Percentiles rank a stretch among this genome's conserved stretches.
Evolutionary conservation across 768 basidiomycete genomes (phyloP).

Genomic region (Plicaturopsis crispa): DNA sequence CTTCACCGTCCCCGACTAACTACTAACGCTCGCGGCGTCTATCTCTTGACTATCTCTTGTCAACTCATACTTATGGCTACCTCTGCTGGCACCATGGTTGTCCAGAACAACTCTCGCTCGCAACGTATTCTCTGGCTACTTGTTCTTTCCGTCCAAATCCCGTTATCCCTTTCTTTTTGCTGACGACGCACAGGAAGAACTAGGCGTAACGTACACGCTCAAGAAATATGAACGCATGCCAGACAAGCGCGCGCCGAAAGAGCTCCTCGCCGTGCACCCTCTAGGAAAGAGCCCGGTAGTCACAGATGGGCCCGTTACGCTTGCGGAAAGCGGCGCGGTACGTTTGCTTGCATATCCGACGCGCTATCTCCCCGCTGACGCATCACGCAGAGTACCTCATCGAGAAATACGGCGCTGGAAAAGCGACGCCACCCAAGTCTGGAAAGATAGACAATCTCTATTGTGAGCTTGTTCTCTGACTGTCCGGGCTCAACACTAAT

Average conservation of each 20-base stretch:
- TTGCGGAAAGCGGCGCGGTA: constrained; percentile 25
- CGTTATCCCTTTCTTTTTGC: background rate
- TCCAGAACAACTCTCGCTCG: constrained; percentile 42
- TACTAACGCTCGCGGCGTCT: too few species aligned
- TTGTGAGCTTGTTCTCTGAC: constrained; percentile 12
- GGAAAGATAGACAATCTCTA: constrained; percentile 20
- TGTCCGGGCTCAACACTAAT: background rate
- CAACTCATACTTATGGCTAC: too few species aligned
- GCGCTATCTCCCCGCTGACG: background rate
- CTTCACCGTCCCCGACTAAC: too few species aligned
- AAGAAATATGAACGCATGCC: constrained; percentile 30
- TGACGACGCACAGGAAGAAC: constrained; percentile 37
- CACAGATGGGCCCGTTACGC: constrained; percentile 33
- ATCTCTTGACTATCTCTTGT: too few species aligned
- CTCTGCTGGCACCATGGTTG: constrained; percentile 7
- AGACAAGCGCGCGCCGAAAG: constrained; percentile 25
- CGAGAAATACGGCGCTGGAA: constrained; percentile 13
- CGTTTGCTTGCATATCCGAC: background rate
- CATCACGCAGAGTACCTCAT: constrained; percentile 13
- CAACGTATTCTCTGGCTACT: constrained; percentile 42
- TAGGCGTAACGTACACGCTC: constrained; percentile 35
- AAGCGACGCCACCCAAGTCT: constrained; percentile 12
- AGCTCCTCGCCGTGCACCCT: constrained; percentile 30
- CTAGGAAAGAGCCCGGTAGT: constrained; percentile 41
- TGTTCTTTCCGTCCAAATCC: constrained; percentile 12